A percentile compares a stretch with the other conserved stretches of the same genome.
These are phyloP conservation scores for Nannochloris sp. DNA, from an alignment of 139 green algal genomes.

Conservation along the genomic window DNA sequence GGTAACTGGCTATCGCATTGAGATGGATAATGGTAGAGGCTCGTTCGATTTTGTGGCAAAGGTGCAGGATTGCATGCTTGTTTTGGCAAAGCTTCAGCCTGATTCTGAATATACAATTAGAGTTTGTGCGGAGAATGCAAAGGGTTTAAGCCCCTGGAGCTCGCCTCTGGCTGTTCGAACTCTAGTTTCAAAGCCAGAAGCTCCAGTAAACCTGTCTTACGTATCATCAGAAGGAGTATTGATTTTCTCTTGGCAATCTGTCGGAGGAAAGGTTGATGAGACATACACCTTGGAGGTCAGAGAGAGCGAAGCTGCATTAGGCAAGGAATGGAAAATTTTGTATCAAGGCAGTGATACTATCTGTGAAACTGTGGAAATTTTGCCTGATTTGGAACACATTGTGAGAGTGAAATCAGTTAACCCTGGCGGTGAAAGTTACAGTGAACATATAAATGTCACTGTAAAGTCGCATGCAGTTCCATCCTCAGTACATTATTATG, in stretches of 20 bases:
- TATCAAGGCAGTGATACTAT: too few relatives aligned
- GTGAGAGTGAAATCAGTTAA: too few relatives aligned
- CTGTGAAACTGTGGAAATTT: too few relatives aligned
- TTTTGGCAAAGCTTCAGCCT: conserved; percentile 25
- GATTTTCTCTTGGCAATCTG: background rate
- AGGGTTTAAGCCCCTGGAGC: background rate
- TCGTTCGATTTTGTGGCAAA: conserved; percentile 30
- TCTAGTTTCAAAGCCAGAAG: background rate
- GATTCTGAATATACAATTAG: conserved; percentile 55
- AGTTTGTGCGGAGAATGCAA: conserved; percentile 52
- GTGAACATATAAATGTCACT: too few relatives aligned
- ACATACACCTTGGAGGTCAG: too few relatives aligned
- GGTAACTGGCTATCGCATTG: conserved; percentile 49
- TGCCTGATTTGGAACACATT: too few relatives aligned
- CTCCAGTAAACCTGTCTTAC: conserved; percentile 14
- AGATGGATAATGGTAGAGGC: conserved; percentile 46
- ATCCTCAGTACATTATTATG: too few relatives aligned
- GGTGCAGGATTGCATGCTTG: conserved; percentile 9
- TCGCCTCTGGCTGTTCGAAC: background rate
- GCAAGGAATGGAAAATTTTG: too few relatives aligned
- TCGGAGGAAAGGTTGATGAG: background rate
- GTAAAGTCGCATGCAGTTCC: too few relatives aligned
- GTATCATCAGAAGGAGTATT: background rate
- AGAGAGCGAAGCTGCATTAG: too few relatives aligned
- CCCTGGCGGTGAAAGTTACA: too few relatives aligned